A percentile compares a stretch with the other conserved stretches of the same genome.
These are phyloP conservation scores for Funneliformis geosporum DNA, from an alignment of 192 early-diverging fungal species.

Conservation along the genomic window DNA sequence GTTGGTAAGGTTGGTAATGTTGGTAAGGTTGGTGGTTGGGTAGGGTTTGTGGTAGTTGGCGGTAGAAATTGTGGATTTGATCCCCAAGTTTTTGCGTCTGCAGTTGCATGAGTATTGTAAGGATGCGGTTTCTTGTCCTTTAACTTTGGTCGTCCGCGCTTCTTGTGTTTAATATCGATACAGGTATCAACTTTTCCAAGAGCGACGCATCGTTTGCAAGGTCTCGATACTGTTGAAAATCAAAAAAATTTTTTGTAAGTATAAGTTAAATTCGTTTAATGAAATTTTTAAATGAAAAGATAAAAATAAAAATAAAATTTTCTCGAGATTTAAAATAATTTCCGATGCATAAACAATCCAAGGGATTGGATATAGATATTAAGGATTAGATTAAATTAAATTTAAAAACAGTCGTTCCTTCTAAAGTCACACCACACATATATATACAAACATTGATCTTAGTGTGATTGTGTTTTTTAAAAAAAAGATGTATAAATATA, in stretches of 20 bases:
- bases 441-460: too few relatives aligned
- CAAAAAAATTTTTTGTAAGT: not conserved
- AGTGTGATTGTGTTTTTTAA: too few relatives aligned
- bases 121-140: conserved; percentile 57
- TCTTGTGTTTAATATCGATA: conserved; percentile 87
- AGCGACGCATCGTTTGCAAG: conserved; percentile 77
- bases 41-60: not conserved
- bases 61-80: conserved; percentile 20
- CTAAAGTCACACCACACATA: too few relatives aligned
- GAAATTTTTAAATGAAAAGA: too few relatives aligned
- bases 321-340: conserved; percentile 4
- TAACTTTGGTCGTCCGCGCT: conserved; percentile 79
- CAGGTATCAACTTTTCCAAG: conserved; percentile 77
- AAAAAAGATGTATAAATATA: too few relatives aligned
- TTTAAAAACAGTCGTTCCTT: too few relatives aligned
- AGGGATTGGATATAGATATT: not conserved
- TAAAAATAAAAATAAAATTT: too few relatives aligned
- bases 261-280: not conserved
- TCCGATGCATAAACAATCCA: not conserved
- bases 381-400: too few relatives aligned
- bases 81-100: conserved; percentile 34
- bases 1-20: conserved; percentile 33
- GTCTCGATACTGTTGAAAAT: conserved; percentile 57
- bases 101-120: conserved; percentile 31
- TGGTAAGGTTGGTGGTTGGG: conserved; percentile 33